phyloP scores from a whole-genome alignment of 495 filamentous ascomycete species.

The Aspergillus olivimuriae region DNA sequence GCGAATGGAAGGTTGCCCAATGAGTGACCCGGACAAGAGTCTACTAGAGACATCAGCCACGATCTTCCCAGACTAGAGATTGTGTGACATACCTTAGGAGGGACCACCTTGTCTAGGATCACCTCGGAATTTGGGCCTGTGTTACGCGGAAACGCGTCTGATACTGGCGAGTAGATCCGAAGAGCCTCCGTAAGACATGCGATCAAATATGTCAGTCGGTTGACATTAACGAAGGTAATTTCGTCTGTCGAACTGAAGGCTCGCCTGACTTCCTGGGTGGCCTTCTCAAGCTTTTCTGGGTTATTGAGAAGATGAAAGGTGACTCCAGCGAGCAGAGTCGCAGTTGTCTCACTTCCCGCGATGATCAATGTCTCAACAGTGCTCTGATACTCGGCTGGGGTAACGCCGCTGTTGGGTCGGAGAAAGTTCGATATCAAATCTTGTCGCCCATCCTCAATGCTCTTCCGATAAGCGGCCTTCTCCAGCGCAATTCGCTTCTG shows the following conservation, averaged over 20 bases:
- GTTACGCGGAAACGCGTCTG: conserved; percentile 19
- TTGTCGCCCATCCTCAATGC: not conserved
- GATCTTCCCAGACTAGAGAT: not conserved
- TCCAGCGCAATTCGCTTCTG: not conserved
- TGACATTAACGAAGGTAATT: conserved; percentile 39
- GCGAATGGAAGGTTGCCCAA: conserved; percentile 32
- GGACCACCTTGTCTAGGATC: conserved; percentile 27
- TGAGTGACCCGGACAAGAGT: conserved; percentile 27
- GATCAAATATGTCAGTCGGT: conserved; percentile 24
- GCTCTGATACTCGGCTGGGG: not conserved
- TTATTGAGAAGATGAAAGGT: conserved; percentile 45
- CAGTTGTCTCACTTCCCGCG: conserved; percentile 53
- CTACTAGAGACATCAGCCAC: conserved; percentile 9
- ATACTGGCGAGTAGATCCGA: conserved; percentile 35
- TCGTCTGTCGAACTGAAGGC: conserved; percentile 29
- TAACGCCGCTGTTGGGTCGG: not conserved
- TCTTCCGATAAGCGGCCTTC: conserved; percentile 1
- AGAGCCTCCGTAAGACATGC: conserved; percentile 40
- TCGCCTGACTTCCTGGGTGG: conserved; percentile 40
- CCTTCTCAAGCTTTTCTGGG: conserved; percentile 25
- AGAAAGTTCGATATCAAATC: conserved; percentile 4
- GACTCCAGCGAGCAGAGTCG: conserved; percentile 42
- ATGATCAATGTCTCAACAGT: conserved; percentile 17
- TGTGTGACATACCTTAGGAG: conserved; percentile 2
- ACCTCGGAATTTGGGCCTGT: conserved; percentile 24